A percentile compares a stretch with the other conserved stretches of the same genome.
Evolutionary conservation across 208 protist genomes (phyloP).

Genomic region (Leishmania amazonensis): DNA sequence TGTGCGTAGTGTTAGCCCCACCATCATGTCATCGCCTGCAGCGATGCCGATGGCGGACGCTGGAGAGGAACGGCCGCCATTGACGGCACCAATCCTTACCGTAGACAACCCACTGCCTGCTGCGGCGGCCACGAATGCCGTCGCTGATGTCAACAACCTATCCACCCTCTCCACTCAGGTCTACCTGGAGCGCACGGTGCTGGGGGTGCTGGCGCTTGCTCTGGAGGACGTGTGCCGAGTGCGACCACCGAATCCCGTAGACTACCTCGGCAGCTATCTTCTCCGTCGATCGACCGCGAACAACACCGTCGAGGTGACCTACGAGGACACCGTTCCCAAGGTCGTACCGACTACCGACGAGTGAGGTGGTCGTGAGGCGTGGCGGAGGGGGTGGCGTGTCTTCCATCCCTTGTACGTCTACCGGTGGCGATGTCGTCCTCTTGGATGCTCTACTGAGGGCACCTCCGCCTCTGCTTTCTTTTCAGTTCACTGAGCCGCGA

Average conservation of each 20-base stretch:
- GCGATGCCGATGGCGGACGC: neutral
- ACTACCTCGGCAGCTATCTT: conserved; percentile 91
- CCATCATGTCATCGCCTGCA: conserved; percentile 7
- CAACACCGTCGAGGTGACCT: conserved; percentile 73
- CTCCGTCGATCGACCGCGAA: conserved; percentile 75
- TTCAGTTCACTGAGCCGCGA: neutral
- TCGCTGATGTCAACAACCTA: neutral
- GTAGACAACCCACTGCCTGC: conserved; percentile 12
- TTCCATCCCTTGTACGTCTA: neutral
- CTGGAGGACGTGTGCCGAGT: conserved; percentile 87
- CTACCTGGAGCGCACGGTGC: conserved; percentile 90
- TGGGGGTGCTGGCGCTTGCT: conserved; percentile 83
- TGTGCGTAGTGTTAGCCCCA: neutral
- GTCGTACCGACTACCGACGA: conserved; percentile 8
- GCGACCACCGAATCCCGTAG: conserved; percentile 91
- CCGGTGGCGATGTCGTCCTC: neutral
- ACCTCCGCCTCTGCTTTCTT: neutral
- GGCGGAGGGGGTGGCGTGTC: neutral
- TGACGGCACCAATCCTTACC: neutral
- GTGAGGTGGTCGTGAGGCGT: neutral
- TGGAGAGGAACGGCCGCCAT: neutral
- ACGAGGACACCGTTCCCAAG: conserved; percentile 48
- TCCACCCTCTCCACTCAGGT: conserved; percentile 43
- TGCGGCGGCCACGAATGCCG: neutral
- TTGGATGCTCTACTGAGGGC: neutral